Conservation (phyloP, 257 asterid species). For the Coffea eugenioides region DNA sequence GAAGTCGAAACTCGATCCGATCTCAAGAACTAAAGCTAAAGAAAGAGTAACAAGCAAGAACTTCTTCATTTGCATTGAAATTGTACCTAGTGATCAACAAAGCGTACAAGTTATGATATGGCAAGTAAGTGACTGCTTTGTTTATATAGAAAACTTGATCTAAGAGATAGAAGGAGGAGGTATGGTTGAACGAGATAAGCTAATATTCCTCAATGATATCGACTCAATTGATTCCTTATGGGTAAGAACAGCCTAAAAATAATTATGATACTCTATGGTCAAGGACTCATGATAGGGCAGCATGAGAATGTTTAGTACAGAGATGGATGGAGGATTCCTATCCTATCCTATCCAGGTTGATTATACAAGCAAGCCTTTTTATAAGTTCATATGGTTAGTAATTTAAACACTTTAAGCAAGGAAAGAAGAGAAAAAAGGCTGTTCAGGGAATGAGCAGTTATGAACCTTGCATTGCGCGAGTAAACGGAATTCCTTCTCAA, state of each 20-base stretch:
- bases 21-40: slow-evolving; percentile 33
- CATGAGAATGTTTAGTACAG: neutral
- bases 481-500: neutral
- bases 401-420: neutral
- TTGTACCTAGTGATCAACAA: neutral
- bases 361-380: slow-evolving; percentile 2
- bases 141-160: slow-evolving; percentile 44
- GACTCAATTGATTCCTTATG: slow-evolving; percentile 13
- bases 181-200: slow-evolving; percentile 3
- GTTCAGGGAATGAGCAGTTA: neutral
- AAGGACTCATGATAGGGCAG: neutral
- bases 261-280: neutral
- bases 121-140: slow-evolving; percentile 28
- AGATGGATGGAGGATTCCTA: neutral
- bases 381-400: neutral
- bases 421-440: neutral
- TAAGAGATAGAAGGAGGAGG: neutral
- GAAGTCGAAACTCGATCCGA: slow-evolving; percentile 61
- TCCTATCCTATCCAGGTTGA: too few relatives aligned
- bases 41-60: slow-evolving; percentile 36
- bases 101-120: slow-evolving; percentile 8
- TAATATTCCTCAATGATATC: neutral
- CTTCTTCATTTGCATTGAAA: slow-evolving; percentile 29
- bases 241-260: slow-evolving; percentile 16
- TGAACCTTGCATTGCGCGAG: neutral